phyloP scores from a whole-genome alignment of 768 basidiomycete species.

The Chalciporus chontae region DNA sequence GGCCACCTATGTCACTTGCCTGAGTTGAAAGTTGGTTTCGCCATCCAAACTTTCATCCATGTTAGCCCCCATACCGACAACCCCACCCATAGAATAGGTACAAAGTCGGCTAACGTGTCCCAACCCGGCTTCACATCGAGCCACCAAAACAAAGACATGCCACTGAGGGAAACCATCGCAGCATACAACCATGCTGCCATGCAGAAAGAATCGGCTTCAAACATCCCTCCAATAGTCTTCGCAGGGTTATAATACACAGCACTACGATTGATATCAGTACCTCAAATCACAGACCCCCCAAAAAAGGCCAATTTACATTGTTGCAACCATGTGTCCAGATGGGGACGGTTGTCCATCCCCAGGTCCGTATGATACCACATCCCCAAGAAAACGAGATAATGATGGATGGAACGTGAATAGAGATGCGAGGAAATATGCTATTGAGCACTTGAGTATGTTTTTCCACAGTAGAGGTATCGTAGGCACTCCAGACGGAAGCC shows the following conservation, averaged over 20 bases:
- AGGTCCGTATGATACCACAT: conserved; percentile 50
- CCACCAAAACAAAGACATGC: conserved; percentile 79
- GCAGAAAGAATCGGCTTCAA: conserved; percentile 86
- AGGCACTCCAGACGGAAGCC: conserved; percentile 27
- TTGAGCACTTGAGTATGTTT: conserved; percentile 85
- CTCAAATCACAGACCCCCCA: neutral
- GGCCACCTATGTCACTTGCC: conserved; percentile 40
- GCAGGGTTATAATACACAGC: conserved; percentile 92
- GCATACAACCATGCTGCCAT: conserved; percentile 67
- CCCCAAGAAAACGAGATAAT: conserved; percentile 66
- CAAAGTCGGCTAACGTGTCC: conserved; percentile 69
- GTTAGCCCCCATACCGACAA: conserved; percentile 76
- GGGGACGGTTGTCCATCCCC: conserved; percentile 55
- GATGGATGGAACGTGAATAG: conserved; percentile 88
- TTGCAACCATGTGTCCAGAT: conserved; percentile 89
- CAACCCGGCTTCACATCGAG: conserved; percentile 66
- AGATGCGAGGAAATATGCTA: conserved; percentile 87
- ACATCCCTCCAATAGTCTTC: conserved; percentile 88
- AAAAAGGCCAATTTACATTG: conserved; percentile 51
- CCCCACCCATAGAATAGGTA: conserved; percentile 82
- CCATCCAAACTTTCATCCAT: conserved; percentile 92
- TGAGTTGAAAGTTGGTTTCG: conserved; percentile 86
- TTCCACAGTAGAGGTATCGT: conserved; percentile 49
- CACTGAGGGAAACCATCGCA: conserved; percentile 66
- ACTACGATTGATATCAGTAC: conserved; percentile 33